A percentile compares a stretch with the other conserved stretches of the same genome.
phyloP scores from a whole-genome alignment of 2,329 filamentous ascomycete species.

The Cercospora janseana region DNA sequence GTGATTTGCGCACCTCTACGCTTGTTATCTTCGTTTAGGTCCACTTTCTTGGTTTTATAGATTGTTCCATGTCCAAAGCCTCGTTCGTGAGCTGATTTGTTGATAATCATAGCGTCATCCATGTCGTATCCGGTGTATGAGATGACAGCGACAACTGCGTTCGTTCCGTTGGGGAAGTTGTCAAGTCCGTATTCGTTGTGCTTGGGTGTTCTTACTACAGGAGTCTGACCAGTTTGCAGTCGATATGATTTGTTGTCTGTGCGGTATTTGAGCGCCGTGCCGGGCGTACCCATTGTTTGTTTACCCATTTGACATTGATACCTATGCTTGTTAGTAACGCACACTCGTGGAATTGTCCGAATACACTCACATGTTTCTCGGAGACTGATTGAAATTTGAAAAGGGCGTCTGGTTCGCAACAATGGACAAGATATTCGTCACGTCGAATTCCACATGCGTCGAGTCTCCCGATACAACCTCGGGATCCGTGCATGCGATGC shows the following conservation, averaged over 20 bases:
- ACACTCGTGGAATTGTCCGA: too few relatives aligned
- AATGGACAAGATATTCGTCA: constrained; percentile 96
- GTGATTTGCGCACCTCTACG: constrained; percentile 59
- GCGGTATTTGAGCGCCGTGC: constrained; percentile 76
- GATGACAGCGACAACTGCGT: constrained; percentile 94
- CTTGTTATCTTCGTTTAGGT: constrained; percentile 73
- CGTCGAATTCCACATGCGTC: constrained; percentile 89
- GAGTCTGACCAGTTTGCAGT: constrained; percentile 92
- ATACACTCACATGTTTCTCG: constrained; percentile 99
- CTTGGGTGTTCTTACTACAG: constrained; percentile 83
- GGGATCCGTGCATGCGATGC: constrained; percentile 84
- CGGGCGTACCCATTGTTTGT: constrained; percentile 97
- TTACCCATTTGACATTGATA: constrained; percentile 97
- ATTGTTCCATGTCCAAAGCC: constrained; percentile 95
- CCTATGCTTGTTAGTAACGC: too few relatives aligned
- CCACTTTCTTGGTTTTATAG: constrained; percentile 94
- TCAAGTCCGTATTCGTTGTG: constrained; percentile 97
- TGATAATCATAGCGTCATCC: constrained; percentile 99
- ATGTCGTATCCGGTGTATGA: constrained; percentile 99
- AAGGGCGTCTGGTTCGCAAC: constrained; percentile 98
- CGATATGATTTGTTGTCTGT: constrained; percentile 98
- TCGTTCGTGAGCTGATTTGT: constrained; percentile 93
- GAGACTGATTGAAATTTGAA: constrained; percentile 97
- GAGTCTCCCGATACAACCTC: constrained; percentile 86
- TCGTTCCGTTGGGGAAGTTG: constrained; percentile 96